Evolutionary conservation across 345 rosid genomes (phyloP).

Genomic region (Carallia brachiata): DNA sequence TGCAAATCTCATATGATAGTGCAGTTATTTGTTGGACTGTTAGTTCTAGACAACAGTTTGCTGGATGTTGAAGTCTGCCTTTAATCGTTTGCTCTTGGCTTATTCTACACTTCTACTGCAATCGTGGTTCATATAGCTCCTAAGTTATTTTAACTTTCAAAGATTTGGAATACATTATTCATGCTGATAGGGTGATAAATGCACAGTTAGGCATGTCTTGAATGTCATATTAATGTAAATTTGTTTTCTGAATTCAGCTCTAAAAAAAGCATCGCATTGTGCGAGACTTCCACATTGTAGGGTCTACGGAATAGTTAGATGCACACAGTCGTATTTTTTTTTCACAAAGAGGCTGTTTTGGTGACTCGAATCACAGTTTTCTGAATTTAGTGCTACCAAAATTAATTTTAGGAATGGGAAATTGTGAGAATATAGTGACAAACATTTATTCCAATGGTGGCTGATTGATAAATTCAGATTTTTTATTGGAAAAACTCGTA

Average conservation of each 20-base stretch:
- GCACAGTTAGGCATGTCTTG: background rate
- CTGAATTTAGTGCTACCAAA: background rate
- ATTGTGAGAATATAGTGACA: background rate
- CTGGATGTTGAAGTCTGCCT: background rate
- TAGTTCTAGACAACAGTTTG: background rate
- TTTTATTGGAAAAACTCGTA: too few species aligned
- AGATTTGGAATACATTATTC: background rate
- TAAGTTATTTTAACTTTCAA: background rate
- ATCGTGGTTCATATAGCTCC: background rate
- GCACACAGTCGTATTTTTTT: too few species aligned
- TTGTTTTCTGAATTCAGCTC: too few species aligned
- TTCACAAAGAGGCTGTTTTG: too few species aligned
- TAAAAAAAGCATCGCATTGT: too few species aligned
- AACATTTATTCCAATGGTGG: background rate
- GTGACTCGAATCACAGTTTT: background rate
- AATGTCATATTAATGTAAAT: too few species aligned
- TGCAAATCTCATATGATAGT: background rate
- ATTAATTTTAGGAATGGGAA: background rate
- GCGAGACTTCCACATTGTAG: too few species aligned
- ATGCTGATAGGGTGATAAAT: background rate
- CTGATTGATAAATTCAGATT: background rate
- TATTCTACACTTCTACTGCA: background rate
- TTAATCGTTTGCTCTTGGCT: background rate
- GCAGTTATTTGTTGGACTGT: background rate
- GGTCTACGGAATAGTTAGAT: too few species aligned